Evolutionary conservation across 2,329 filamentous ascomycete species (phyloP).

Genomic region (Zalaria obscura): DNA sequence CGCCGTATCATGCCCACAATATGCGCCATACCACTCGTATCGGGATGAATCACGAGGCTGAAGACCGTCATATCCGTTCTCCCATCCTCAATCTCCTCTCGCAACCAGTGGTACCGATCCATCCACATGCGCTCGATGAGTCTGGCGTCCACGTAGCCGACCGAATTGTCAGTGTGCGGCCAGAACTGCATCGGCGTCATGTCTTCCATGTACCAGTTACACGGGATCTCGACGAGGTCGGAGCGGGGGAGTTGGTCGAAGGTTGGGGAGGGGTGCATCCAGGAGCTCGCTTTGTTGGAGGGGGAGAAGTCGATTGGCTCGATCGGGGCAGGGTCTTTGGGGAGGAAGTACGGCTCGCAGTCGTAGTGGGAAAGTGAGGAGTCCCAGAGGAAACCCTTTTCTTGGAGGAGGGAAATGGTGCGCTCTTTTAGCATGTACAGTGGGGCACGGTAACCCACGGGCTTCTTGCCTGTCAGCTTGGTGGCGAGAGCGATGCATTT

Average conservation of each 20-base stretch:
- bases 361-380: conserved; percentile 37
- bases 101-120: conserved; percentile 44
- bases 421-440: conserved; percentile 36
- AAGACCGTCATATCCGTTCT: conserved; percentile 29
- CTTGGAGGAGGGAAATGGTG: conserved; percentile 33
- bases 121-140: conserved; percentile 48
- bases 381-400: conserved; percentile 37
- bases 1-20: conserved; percentile 43
- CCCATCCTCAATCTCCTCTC: conserved; percentile 20
- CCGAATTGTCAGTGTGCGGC: conserved; percentile 34
- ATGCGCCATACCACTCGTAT: conserved; percentile 47
- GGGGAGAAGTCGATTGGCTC: conserved; percentile 25
- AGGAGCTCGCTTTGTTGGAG: conserved; percentile 21
- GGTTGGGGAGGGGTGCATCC: conserved; percentile 30
- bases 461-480: conserved; percentile 29
- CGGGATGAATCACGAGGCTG: conserved; percentile 40
- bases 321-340: conserved; percentile 24
- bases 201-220: conserved; percentile 38
- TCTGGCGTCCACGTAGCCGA: conserved; percentile 43
- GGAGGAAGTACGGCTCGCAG: conserved; percentile 34
- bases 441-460: conserved; percentile 36
- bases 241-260: conserved; percentile 12
- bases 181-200: conserved; percentile 35
- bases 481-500: conserved; percentile 33
- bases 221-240: conserved; percentile 32